Conservation (phyloP, 169 alveolate genomes). For the Plasmodium ovale region DNA sequence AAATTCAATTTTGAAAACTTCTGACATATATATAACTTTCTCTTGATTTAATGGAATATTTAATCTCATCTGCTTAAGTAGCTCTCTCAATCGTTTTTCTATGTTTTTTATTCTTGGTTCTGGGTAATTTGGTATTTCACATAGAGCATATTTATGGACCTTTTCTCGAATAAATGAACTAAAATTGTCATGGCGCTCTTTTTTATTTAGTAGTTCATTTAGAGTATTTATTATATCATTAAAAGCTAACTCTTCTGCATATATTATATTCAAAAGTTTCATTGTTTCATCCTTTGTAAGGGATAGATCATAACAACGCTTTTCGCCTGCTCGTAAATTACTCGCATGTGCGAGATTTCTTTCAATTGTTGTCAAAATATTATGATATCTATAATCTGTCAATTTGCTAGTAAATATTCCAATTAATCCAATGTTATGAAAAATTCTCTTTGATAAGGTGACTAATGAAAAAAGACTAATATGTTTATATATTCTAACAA, state of each 20-base stretch:
- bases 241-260: not conserved
- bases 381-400: not conserved
- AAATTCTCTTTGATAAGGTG: constrained; percentile 1
- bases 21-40: not conserved
- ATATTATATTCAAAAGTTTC: not conserved
- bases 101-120: not conserved
- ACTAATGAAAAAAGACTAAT: not conserved
- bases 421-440: not conserved
- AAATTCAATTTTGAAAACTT: not conserved
- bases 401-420: not conserved
- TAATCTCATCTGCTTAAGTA: not conserved
- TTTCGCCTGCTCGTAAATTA: not conserved
- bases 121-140: constrained; percentile 1
- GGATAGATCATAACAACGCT: not conserved
- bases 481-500: not conserved
- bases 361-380: not conserved
- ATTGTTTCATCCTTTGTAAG: constrained; percentile 6
- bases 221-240: constrained; percentile 6
- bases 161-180: not conserved
- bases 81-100: not conserved
- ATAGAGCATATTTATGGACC: not conserved
- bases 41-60: constrained; percentile 2
- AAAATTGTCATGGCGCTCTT: not conserved
- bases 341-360: constrained; percentile 3
- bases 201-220: not conserved